Evolutionary conservation across 176 grass and related monocot genomes (phyloP).

Genomic region (Cocos nucifera): DNA sequence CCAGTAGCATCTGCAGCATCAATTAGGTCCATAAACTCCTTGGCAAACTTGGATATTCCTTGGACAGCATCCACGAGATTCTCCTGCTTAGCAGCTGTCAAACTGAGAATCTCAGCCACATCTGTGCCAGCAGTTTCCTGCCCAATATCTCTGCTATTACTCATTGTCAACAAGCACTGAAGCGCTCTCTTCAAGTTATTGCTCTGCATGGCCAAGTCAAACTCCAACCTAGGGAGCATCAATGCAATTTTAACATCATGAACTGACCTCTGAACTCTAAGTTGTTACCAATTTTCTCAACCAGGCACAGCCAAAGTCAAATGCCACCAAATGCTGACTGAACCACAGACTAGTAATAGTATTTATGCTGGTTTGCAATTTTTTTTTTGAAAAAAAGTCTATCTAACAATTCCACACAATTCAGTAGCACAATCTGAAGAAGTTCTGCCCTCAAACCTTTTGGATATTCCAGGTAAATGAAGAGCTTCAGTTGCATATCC

Average conservation of each 20-base stretch:
- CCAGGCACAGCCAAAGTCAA: too few relatives aligned
- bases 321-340: too few relatives aligned
- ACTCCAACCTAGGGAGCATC: constrained; percentile 68
- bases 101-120: constrained; percentile 93
- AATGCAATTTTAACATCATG: constrained; percentile 12
- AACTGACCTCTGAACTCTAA: neutral
- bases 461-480: constrained; percentile 99
- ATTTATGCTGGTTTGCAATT: too few relatives aligned
- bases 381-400: too few relatives aligned
- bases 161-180: constrained; percentile 97
- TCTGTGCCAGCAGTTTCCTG: constrained; percentile 64
- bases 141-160: constrained; percentile 85
- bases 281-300: too few relatives aligned
- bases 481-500: constrained; percentile 99
- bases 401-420: too few relatives aligned
- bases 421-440: constrained; percentile 3
- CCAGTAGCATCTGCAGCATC: constrained; percentile 99
- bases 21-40: constrained; percentile 89
- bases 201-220: constrained; percentile 98
- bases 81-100: constrained; percentile 92
- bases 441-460: constrained; percentile 37
- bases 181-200: constrained; percentile 94
- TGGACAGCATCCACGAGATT: constrained; percentile 91
- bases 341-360: too few relatives aligned
- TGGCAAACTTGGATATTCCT: constrained; percentile 97